phyloP scores from a whole-genome alignment of 116 monocot species.

The Posidonia oceanica region DNA sequence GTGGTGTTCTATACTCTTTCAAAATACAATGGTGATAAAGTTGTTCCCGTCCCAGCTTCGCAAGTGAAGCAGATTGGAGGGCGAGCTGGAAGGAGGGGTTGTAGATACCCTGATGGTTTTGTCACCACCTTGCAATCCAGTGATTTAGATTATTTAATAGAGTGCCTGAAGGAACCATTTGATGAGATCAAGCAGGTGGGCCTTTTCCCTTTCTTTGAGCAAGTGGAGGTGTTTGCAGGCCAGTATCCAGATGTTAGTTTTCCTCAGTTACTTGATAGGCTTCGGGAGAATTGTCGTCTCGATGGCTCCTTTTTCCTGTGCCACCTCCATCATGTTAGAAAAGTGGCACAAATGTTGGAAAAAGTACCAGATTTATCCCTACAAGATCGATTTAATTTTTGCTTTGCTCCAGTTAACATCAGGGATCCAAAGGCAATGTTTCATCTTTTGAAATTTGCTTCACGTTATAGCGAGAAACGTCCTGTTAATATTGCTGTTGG shows the following conservation, averaged over 20 bases:
- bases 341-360: conserved; percentile 91
- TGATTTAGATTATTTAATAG: conserved; percentile 86
- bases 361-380: conserved; percentile 62
- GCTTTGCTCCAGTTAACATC: conserved; percentile 87
- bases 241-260: conserved; percentile 50
- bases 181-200: conserved; percentile 72
- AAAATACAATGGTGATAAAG: conserved; percentile 83
- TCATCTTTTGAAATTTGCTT: conserved; percentile 75
- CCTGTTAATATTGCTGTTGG: conserved; percentile 77
- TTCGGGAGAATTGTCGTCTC: conserved; percentile 62
- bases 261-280: conserved; percentile 48
- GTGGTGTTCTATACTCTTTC: conserved; percentile 71
- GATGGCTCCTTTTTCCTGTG: conserved; percentile 76
- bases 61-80: conserved; percentile 99
- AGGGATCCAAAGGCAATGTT: conserved; percentile 96
- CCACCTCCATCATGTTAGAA: conserved; percentile 54
- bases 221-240: conserved; percentile 76
- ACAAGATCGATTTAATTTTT: conserved; percentile 81
- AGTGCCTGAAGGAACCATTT: conserved; percentile 82
- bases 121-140: conserved; percentile 59
- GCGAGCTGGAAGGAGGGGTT: conserved; percentile 81
- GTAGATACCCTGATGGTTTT: conserved; percentile 84
- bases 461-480: conserved; percentile 49
- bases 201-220: conserved; percentile 87
- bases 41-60: conserved; percentile 58